Evolutionary conservation across 352 stramenopile genomes (phyloP).

Genomic region (Aphanomyces euteiches): DNA sequence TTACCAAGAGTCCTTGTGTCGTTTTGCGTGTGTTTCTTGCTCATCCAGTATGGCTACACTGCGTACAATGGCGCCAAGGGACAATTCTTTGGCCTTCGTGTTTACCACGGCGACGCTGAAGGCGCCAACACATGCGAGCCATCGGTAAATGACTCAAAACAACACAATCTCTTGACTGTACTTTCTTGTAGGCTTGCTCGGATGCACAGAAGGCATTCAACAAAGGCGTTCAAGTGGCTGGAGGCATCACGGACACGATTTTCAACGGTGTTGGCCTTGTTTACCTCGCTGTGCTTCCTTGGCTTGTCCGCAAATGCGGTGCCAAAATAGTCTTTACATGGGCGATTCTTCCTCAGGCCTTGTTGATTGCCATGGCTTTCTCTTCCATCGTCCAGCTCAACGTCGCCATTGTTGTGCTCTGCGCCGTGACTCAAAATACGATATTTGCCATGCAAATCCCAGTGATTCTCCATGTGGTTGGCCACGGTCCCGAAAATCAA

Average conservation of each 20-base stretch:
- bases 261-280: constrained; percentile 51
- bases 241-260: constrained; percentile 44
- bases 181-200: constrained; percentile 32
- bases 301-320: constrained; percentile 41
- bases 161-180: neutral
- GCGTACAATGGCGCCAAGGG: constrained; percentile 40
- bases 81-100: constrained; percentile 40
- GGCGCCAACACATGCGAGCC: constrained; percentile 38
- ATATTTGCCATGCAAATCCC: constrained; percentile 67
- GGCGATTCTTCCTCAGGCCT: constrained; percentile 46
- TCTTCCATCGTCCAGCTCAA: constrained; percentile 36
- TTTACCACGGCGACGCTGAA: constrained; percentile 35
- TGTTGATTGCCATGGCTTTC: constrained; percentile 60
- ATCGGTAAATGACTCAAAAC: neutral
- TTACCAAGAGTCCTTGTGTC: constrained; percentile 30
- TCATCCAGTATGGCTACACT: constrained; percentile 37
- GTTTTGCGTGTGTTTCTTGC: constrained; percentile 36
- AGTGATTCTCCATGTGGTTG: constrained; percentile 63
- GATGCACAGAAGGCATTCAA: constrained; percentile 46
- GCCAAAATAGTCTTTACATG: constrained; percentile 42
- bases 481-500: constrained; percentile 32
- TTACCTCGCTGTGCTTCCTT: constrained; percentile 46
- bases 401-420: constrained; percentile 48
- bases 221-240: constrained; percentile 43
- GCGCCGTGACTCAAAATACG: constrained; percentile 39